Percentiles rank a stretch among this genome's conserved stretches.
phyloP scores from a whole-genome alignment of 371 early-diverging fungal genomes.

The Fennellomyces sp. region DNA sequence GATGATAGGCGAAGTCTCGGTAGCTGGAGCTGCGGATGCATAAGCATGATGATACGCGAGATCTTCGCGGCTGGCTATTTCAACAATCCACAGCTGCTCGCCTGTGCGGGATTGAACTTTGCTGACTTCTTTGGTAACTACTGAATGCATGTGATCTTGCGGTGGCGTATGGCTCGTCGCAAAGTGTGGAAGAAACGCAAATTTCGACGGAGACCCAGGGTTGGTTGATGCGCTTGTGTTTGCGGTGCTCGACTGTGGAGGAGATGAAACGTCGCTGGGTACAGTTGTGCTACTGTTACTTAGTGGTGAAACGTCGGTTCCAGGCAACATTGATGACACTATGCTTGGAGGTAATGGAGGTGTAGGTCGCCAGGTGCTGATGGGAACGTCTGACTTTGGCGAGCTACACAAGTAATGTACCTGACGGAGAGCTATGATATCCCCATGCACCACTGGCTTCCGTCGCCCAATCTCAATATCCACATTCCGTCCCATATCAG shows the following conservation, averaged over 20 bases:
- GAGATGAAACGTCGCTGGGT: slow-evolving; percentile 6
- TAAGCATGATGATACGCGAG: slow-evolving; percentile 8
- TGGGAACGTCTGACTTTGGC: neutral
- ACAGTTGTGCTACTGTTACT: neutral
- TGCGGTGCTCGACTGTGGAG: slow-evolving; percentile 1
- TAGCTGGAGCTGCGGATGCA: neutral
- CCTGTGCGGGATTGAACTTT: slow-evolving; percentile 1
- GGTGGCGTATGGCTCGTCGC: neutral
- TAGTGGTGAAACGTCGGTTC: neutral
- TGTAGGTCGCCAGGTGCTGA: neutral
- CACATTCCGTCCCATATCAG: slow-evolving; percentile 30
- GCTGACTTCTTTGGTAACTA: slow-evolving; percentile 23
- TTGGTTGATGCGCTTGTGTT: neutral
- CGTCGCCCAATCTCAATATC: slow-evolving; percentile 35
- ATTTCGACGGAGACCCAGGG: neutral
- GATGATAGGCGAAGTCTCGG: neutral
- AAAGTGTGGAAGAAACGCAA: neutral
- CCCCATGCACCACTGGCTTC: slow-evolving; percentile 32
- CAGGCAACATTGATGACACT: neutral
- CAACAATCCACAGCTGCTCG: slow-evolving; percentile 28
- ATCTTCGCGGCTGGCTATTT: slow-evolving; percentile 15
- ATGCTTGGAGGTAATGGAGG: neutral
- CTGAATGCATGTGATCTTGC: slow-evolving; percentile 8
- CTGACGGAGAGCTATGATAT: slow-evolving; percentile 39
- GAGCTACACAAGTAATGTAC: slow-evolving; percentile 24